These are phyloP conservation scores for Halophytophthora batemanensis DNA, from an alignment of 352 stramenopile species.

Conservation along the genomic window DNA sequence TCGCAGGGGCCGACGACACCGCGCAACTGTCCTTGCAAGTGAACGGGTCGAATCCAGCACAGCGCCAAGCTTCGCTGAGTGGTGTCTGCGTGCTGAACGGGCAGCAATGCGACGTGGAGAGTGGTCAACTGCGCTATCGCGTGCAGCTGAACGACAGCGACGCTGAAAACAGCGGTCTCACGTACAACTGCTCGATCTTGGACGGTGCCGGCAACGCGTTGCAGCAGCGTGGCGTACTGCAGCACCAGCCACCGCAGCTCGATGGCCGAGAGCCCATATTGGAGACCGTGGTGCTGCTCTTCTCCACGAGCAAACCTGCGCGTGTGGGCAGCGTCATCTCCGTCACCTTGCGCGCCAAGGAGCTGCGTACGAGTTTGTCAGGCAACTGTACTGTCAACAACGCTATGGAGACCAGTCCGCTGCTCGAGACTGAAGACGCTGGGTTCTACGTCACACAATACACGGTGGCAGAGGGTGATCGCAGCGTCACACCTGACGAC, in stretches of 20 bases:
- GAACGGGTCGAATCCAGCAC: neutral
- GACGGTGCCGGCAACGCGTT: conserved; percentile 28
- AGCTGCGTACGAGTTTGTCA: conserved; percentile 40
- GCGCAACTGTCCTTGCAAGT: conserved; percentile 1
- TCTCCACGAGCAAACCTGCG: conserved; percentile 59
- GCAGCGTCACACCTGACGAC: conserved; percentile 18
- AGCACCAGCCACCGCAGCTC: conserved; percentile 22
- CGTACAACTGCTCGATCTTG: conserved; percentile 27
- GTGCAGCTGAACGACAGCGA: conserved; percentile 50
- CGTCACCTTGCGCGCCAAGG: conserved; percentile 40
- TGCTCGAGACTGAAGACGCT: conserved; percentile 46
- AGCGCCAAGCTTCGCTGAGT: conserved; percentile 13
- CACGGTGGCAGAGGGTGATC: conserved; percentile 40
- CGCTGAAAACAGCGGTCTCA: conserved; percentile 18
- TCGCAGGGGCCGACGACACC: conserved; percentile 2
- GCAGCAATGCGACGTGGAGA: conserved; percentile 23
- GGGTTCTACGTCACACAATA: conserved; percentile 72
- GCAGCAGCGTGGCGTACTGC: conserved; percentile 24
- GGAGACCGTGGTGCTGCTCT: conserved; percentile 53
- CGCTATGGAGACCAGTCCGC: conserved; percentile 25
- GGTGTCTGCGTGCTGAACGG: conserved; percentile 34
- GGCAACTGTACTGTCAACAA: conserved; percentile 51
- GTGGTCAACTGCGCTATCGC: conserved; percentile 32
- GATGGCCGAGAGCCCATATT: conserved; percentile 36
- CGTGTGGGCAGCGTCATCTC: conserved; percentile 54